These are phyloP conservation scores for Neonectria neomacrospora DNA, from an alignment of 2,329 filamentous ascomycete genomes.

Conservation along the genomic window DNA sequence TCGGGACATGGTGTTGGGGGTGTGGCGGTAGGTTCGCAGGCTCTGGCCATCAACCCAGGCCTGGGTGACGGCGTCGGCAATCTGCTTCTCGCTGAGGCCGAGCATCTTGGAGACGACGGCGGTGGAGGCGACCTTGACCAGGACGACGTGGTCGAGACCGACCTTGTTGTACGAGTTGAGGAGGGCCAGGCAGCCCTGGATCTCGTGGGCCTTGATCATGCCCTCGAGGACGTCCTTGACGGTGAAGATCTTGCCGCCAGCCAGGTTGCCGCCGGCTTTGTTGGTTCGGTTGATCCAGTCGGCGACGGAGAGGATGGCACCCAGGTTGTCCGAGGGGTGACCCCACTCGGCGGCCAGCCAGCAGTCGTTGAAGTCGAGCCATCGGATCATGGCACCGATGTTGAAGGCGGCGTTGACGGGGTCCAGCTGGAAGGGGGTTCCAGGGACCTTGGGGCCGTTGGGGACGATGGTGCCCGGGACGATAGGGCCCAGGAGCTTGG, in stretches of 20 bases:
- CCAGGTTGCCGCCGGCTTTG: slow-evolving; percentile 79
- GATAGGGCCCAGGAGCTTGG: slow-evolving; percentile 91
- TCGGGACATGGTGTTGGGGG: slow-evolving; percentile 98
- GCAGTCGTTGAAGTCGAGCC: slow-evolving; percentile 99
- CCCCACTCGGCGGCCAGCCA: slow-evolving; percentile 99
- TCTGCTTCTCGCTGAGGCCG: slow-evolving; percentile 88
- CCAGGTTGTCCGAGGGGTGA: slow-evolving; percentile 97
- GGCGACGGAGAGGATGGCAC: slow-evolving; percentile 93
- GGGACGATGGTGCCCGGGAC: slow-evolving; percentile 92
- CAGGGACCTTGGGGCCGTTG: slow-evolving; percentile 90
- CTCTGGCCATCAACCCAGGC: slow-evolving; percentile 97
- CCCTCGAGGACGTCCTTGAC: slow-evolving; percentile 92
- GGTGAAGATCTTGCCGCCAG: slow-evolving; percentile 88
- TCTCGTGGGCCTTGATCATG: slow-evolving; percentile 99
- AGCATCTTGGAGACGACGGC: slow-evolving; percentile 97
- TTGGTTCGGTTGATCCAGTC: slow-evolving; percentile 97
- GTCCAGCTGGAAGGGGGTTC: slow-evolving; percentile 93
- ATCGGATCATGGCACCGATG: slow-evolving; percentile 98
- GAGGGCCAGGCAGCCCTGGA: slow-evolving; percentile 95
- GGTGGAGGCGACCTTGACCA: slow-evolving; percentile 96
- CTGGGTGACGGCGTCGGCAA: slow-evolving; percentile 94
- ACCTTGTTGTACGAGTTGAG: slow-evolving; percentile 99
- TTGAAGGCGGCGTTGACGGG: slow-evolving; percentile 98
- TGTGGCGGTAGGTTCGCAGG: slow-evolving; percentile 95
- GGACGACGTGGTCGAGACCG: slow-evolving; percentile 94